Evolutionary conservation across 176 grass and related monocot species (phyloP).

Genomic region (Oryza coarctata): DNA sequence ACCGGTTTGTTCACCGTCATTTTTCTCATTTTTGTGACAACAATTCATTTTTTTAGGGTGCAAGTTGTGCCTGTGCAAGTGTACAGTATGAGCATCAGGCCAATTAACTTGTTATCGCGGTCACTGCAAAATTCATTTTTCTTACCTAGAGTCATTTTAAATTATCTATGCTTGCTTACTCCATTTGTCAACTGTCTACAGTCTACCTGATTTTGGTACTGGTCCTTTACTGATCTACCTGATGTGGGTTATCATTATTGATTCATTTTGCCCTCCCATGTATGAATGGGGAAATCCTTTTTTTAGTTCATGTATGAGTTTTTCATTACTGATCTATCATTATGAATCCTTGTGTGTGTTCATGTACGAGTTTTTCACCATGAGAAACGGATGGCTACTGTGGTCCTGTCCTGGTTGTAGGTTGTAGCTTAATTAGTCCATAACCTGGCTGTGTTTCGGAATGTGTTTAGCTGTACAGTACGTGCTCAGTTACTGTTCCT

Average conservation of each 20-base stretch:
- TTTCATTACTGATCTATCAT: too few relatives aligned
- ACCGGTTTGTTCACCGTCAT: neutral
- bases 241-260: neutral
- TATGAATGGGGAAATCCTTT: neutral
- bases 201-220: neutral
- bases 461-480: neutral
- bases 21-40: neutral
- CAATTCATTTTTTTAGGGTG: slow-evolving; percentile 11
- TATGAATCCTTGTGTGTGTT: too few relatives aligned
- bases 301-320: too few relatives aligned
- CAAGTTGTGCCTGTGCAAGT: slow-evolving; percentile 53
- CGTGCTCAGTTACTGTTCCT: neutral
- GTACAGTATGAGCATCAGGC: slow-evolving; percentile 47
- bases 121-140: slow-evolving; percentile 27
- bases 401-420: too few relatives aligned
- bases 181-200: neutral
- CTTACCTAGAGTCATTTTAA: slow-evolving; percentile 8
- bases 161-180: neutral
- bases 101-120: slow-evolving; percentile 30
- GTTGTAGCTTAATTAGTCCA: too few relatives aligned
- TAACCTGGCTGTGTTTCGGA: too few relatives aligned
- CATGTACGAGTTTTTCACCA: too few relatives aligned
- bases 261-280: neutral
- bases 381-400: too few relatives aligned
- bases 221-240: neutral